Conservation (phyloP, 2,329 filamentous ascomycete genomes). For the Pseudogymnoascus sp. region DNA sequence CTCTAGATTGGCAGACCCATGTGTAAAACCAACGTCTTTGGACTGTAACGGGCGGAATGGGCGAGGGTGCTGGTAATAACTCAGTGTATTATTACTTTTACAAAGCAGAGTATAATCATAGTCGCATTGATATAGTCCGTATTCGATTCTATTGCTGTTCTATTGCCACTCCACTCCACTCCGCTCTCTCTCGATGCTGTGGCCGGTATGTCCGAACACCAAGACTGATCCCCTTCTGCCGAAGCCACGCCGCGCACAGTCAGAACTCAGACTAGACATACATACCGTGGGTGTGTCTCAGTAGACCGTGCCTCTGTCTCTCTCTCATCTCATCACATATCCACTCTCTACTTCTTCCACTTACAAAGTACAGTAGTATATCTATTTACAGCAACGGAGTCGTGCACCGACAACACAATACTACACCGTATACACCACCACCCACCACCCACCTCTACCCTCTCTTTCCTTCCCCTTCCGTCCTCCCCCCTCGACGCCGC, state of each 20-base stretch:
- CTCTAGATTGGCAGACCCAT: neutral
- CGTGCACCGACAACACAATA: neutral
- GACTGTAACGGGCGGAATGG: neutral
- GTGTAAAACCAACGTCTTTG: neutral
- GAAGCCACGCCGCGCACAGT: constrained; percentile 1
- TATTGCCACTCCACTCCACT: neutral
- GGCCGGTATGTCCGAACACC: neutral
- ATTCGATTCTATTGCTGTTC: too few relatives aligned
- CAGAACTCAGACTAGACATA: neutral
- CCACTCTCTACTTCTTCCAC: neutral
- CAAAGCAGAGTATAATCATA: neutral
- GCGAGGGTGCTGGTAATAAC: neutral
- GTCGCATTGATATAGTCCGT: neutral
- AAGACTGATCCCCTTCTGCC: too few relatives aligned
- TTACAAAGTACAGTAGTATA: too few relatives aligned
- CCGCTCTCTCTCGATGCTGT: neutral
- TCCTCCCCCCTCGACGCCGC: neutral
- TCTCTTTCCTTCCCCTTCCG: neutral
- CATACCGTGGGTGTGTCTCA: too few relatives aligned
- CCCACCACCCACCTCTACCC: neutral
- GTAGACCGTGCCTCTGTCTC: too few relatives aligned
- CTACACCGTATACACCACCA: neutral
- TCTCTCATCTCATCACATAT: neutral
- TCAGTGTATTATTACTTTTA: neutral
- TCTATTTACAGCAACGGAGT: constrained; percentile 2